These are phyloP conservation scores for Taxawa tesnikishii DNA, from an alignment of 2,329 filamentous ascomycete genomes.

Conservation along the genomic window DNA sequence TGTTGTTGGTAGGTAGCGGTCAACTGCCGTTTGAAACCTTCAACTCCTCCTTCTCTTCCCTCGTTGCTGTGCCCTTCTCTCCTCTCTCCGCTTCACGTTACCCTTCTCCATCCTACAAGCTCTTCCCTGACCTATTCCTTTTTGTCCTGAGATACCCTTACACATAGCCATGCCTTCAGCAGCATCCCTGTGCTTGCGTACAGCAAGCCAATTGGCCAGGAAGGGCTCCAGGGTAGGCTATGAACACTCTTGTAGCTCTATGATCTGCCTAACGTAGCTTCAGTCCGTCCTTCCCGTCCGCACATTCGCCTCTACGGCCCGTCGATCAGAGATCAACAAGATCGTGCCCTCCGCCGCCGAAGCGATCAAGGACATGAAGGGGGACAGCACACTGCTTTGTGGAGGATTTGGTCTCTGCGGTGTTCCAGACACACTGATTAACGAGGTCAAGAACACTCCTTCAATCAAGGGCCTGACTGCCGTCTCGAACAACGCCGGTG, in stretches of 20 bases:
- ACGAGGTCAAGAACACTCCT: slow-evolving; percentile 51
- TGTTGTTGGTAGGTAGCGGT: too few species aligned
- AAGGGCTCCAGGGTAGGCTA: slow-evolving; percentile 10
- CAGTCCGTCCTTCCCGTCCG: slow-evolving; percentile 11
- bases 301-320: slow-evolving; percentile 13
- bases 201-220: slow-evolving; percentile 10
- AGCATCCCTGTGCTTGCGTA: slow-evolving; percentile 11
- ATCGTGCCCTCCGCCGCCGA: slow-evolving; percentile 43
- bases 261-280: slow-evolving; percentile 1
- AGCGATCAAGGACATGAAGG: slow-evolving; percentile 58
- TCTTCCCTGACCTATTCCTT: neutral
- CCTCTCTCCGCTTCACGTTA: neutral
- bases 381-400: slow-evolving; percentile 59
- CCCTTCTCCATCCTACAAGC: neutral
- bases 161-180: too few species aligned
- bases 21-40: too few species aligned
- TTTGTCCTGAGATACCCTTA: slow-evolving; percentile 5
- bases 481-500: slow-evolving; percentile 71
- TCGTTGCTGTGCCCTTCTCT: neutral
- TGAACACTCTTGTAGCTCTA: neutral
- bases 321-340: slow-evolving; percentile 12
- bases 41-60: too few species aligned
- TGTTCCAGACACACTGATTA: slow-evolving; percentile 60
- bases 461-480: slow-evolving; percentile 51
- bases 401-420: slow-evolving; percentile 76